Percentiles rank a stretch among this genome's conserved stretches.
Conservation (phyloP, 2,329 filamentous ascomycete species). For the Domatiomyces globalis region DNA sequence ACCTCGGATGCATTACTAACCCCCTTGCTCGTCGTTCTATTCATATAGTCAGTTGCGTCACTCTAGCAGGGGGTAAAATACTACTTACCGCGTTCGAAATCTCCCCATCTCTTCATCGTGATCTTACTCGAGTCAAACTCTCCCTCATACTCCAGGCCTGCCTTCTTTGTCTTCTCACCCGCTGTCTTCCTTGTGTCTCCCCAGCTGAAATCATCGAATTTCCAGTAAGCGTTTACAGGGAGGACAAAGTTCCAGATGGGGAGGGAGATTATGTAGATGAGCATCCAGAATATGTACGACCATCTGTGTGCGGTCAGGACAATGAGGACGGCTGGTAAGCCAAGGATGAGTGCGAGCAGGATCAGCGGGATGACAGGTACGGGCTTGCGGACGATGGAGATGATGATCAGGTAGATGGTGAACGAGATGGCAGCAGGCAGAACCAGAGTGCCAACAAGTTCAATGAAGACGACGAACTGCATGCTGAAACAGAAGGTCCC, state of each 20-base stretch:
- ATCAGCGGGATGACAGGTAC: constrained; percentile 83
- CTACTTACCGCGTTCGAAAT: constrained; percentile 65
- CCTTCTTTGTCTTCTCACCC: constrained; percentile 78
- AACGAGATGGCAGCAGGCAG: constrained; percentile 93
- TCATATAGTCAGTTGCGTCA: background rate
- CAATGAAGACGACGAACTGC: constrained; percentile 96
- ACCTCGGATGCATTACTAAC: background rate
- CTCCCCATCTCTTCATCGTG: constrained; percentile 97
- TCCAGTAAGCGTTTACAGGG: constrained; percentile 92
- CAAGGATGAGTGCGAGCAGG: constrained; percentile 76
- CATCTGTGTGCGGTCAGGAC: constrained; percentile 84
- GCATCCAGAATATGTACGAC: constrained; percentile 92
- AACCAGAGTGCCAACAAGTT: constrained; percentile 85
- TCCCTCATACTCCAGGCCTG: constrained; percentile 72
- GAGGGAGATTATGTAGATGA: constrained; percentile 83
- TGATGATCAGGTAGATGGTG: constrained; percentile 86
- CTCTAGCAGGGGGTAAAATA: background rate
- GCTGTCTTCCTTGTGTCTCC: constrained; percentile 93
- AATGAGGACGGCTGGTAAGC: constrained; percentile 82
- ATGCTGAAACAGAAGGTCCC: constrained; percentile 99
- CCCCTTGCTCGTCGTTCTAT: background rate
- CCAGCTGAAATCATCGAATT: constrained; percentile 99
- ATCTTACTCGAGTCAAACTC: constrained; percentile 99
- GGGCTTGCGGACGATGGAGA: constrained; percentile 62
- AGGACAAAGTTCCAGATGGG: constrained; percentile 97